phyloP scores from a whole-genome alignment of 805 yeast genomes.

The Yarrowia porcina region DNA sequence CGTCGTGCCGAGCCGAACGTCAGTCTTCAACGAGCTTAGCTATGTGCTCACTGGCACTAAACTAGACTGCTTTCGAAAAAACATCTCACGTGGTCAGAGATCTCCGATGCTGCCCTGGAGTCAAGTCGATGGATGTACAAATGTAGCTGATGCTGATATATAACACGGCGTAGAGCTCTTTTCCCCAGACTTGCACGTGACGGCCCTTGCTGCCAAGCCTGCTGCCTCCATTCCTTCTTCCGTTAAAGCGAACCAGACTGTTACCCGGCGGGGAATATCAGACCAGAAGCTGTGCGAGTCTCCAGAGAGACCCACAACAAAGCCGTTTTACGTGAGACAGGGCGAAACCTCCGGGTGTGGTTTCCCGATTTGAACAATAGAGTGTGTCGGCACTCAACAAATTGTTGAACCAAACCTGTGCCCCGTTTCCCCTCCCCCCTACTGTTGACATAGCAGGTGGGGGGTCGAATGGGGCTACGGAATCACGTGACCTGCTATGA shows the following conservation, averaged over 20 bases:
- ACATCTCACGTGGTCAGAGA: neutral
- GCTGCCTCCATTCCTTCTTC: neutral
- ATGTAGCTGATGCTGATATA: neutral
- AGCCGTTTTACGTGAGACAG: constrained; percentile 8
- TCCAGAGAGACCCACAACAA: neutral
- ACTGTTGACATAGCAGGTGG: too few species aligned
- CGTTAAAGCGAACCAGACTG: neutral
- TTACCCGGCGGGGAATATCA: constrained; percentile 13
- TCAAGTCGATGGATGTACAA: neutral
- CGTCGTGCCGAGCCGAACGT: neutral
- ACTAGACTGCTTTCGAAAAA: neutral
- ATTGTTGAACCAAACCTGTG: too few species aligned
- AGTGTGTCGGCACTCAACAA: neutral
- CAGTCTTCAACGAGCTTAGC: neutral
- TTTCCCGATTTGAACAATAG: neutral
- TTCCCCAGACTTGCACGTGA: neutral
- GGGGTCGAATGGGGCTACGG: neutral
- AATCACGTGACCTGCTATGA: neutral
- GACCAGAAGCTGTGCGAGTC: neutral
- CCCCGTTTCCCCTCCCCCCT: neutral
- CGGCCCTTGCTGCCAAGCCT: neutral
- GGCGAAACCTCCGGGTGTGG: neutral
- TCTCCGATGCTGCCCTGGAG: neutral
- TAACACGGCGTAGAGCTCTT: neutral
- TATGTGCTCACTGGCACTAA: neutral